Evolutionary conservation across 257 asterid genomes (phyloP).

Genomic region (Parsonsia alboflavescens): DNA sequence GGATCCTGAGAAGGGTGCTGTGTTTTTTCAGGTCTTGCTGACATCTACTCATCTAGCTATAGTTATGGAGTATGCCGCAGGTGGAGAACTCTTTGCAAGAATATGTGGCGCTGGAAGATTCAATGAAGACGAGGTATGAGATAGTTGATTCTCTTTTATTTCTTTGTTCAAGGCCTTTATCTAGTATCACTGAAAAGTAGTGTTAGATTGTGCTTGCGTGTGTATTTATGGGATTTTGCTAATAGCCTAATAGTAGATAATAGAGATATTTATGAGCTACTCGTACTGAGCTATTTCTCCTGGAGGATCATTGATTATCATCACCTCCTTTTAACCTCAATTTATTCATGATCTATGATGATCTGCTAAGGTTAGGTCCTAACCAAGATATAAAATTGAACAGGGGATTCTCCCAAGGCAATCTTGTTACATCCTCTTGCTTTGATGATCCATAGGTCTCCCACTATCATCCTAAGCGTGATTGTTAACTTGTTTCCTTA

Average conservation of each 20-base stretch:
- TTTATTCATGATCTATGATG: not conserved
- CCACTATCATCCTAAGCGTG: not conserved
- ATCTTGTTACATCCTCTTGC: not conserved
- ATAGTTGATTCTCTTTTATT: not conserved
- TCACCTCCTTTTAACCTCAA: not conserved
- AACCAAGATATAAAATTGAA: not conserved
- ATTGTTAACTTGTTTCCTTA: not conserved
- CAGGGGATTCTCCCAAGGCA: not conserved
- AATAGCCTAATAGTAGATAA: not conserved
- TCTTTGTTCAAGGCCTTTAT: not conserved
- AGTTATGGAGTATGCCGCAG: slow-evolving; percentile 48
- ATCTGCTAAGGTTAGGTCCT: not conserved
- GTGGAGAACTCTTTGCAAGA: slow-evolving; percentile 44
- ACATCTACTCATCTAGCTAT: slow-evolving; percentile 43
- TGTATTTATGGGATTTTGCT: too few relatives aligned
- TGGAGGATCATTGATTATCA: not conserved
- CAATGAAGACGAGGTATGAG: slow-evolving; percentile 37
- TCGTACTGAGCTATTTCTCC: not conserved
- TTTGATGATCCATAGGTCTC: not conserved
- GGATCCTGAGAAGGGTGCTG: not conserved
- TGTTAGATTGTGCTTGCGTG: not conserved
- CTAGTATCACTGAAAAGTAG: not conserved
- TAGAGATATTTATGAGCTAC: not conserved
- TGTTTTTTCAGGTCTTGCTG: slow-evolving; percentile 30
- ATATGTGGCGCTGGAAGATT: slow-evolving; percentile 36